Base-by-base conservation (phyloP, 768 basidiomycete genomes). In the Hysterangium stoloniferum region DNA sequence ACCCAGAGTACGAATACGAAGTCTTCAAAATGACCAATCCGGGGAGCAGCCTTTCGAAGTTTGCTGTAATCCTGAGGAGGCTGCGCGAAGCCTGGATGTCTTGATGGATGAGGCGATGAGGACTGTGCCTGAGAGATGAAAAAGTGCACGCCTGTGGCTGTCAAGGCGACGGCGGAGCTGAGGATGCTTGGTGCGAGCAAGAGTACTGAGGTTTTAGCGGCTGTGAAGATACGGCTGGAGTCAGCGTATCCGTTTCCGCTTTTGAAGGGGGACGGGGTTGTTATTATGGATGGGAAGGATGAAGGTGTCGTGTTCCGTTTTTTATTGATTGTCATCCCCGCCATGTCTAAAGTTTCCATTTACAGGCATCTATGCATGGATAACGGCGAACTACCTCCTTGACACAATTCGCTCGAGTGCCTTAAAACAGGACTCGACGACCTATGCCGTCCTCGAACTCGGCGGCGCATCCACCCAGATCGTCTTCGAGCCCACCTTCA, bases 381-480 rank as follows among this genome's bases (percentile, higher is more conserved):
- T 97, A 57, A 96, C 95, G 15, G 91, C 88, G 53, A 98, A 98
- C 67, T 97, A 96, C 68, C 74, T 97, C 42, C 70, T 95, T 36
- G 75, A 76, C 45, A 79, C 84, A 33, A 80, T 96, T 60, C 76
- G 80, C 13, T 70, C 74, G 8, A n/a, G n/a, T n/a, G 75, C 74
- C 43, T 66, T 75, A 15, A 67, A 70, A 1, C 55, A 62, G 46
- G 66, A 70, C 25, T 73, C 71, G 15, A 64, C 69, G 19, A 82
- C 87, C 24, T 88, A 86, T 57, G 95, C 95, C 20, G 92, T 96
- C 37, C 82, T 98, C 44, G 96, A 98, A 62, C 79, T 99, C 43
- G 96, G 96, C 4, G 96, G 96, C 2, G 96, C 88, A 27, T 94
- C 92, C 53, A 97, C 94, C 20, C 96, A 97, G 69, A 97, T 98